phyloP scores from a whole-genome alignment of 2,329 filamentous ascomycete species.

The Talaromyces sp. region DNA sequence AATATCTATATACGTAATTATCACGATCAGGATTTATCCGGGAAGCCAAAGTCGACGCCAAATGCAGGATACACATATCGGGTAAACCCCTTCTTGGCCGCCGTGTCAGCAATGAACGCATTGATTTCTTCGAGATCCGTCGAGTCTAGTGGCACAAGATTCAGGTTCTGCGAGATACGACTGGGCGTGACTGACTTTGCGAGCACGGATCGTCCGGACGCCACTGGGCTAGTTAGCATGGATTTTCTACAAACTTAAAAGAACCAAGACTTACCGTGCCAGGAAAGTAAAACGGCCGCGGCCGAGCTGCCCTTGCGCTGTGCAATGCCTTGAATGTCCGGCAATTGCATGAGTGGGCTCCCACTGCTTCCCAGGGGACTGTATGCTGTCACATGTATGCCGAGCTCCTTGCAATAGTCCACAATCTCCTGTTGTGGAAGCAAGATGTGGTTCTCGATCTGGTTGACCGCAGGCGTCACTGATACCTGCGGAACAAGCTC shows the following conservation, averaged over 20 bases:
- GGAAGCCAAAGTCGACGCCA: conserved; percentile 65
- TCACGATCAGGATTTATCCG: conserved; percentile 49
- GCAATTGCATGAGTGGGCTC: not conserved
- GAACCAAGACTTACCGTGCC: not conserved
- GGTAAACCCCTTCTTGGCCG: conserved; percentile 26
- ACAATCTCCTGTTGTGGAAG: conserved; percentile 51
- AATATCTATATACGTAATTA: too few relatives aligned
- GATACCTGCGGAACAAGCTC: conserved; percentile 54
- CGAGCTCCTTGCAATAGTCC: conserved; percentile 25
- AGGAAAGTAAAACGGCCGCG: not conserved
- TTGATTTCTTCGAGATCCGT: not conserved
- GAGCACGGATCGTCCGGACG: conserved; percentile 20
- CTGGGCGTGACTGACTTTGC: conserved; percentile 53
- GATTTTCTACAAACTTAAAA: not conserved
- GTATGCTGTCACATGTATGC: conserved; percentile 52
- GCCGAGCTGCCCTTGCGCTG: not conserved
- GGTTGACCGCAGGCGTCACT: conserved; percentile 65
- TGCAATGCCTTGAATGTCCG: not conserved
- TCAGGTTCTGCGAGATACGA: conserved; percentile 45
- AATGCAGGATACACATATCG: conserved; percentile 64
- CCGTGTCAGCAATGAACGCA: conserved; percentile 25
- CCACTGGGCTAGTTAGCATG: not conserved
- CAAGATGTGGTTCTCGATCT: conserved; percentile 77
- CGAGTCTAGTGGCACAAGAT: not conserved
- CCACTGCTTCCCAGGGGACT: conserved; percentile 15